Evolutionary conservation across 2,329 filamentous ascomycete species (phyloP), one percentile per base, ranked within the genome.

Genomic region (Exophiala spinifera): DNA sequence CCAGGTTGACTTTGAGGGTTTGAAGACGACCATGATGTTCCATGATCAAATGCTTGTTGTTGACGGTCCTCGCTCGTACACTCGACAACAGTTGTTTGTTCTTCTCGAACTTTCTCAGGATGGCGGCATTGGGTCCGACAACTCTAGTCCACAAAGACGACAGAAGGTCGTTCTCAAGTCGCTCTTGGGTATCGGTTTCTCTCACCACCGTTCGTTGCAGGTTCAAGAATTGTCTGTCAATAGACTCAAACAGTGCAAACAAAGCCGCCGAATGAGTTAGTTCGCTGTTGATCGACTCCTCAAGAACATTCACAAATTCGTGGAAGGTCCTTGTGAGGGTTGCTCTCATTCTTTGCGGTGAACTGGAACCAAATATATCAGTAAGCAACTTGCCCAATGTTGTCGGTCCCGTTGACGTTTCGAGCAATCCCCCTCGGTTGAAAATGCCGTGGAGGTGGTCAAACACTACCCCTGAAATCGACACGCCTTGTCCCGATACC

Each of bases 201-300:
- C 90, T 88, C 51, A 89, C 86, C 8, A 95, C 91, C 4, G 85
- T 88, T 57, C 91, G 86, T 60, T 89, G 89, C 1, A 96, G 80
- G 69, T 94, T 95, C 58, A 91, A 80, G 72, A 96, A 96, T 69
- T 95, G 90, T 49, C 85, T 82, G 72, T 97, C 92, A 63, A 96
- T 91, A 55, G 85, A 83, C 69, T 96, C 91, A 70, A 96, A 96
- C n/a, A 96, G 84, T 3, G 83, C 83, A 70, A 96, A 95, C 13
- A 96, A 82, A 1, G 84, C 82, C 1, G 91, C 82, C 37, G 86
- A 88, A 72, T 92, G 87, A 50, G 85, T 85, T 17, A 96, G 79
- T 71, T 97, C 91, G 61, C 82, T 87, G 64, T 87, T 84, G 69
- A 96, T 95, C 56, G 88, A 87, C 60, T 96, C 90, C 73, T 97